These are phyloP conservation scores for Phytopythium boreale DNA, from an alignment of 352 stramenopile species.

Conservation along the genomic window DNA sequence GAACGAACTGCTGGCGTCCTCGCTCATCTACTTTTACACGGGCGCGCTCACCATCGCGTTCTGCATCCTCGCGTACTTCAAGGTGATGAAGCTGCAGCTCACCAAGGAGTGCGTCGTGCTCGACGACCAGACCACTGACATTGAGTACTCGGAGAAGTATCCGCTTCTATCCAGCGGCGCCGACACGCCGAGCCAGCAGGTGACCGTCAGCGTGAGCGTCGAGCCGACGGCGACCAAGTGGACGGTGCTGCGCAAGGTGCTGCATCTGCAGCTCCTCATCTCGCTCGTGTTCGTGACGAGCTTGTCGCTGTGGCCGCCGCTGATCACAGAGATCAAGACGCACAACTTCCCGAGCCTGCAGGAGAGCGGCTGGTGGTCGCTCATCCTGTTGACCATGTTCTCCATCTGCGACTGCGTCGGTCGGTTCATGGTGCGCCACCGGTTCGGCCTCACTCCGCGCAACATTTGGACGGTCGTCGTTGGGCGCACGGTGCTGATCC, in stretches of 20 bases:
- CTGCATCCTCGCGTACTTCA: conserved; percentile 77
- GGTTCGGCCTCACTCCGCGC: conserved; percentile 49
- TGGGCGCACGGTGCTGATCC: conserved; percentile 54
- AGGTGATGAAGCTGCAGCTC: conserved; percentile 50
- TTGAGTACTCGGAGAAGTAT: conserved; percentile 60
- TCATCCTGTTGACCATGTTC: conserved; percentile 80
- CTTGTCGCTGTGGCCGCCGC: conserved; percentile 71
- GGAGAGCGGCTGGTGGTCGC: conserved; percentile 73
- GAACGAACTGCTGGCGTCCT: conserved; percentile 57
- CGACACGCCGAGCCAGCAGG: conserved; percentile 5
- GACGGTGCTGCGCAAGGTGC: conserved; percentile 65
- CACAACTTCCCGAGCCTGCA: conserved; percentile 75
- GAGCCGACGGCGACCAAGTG: conserved; percentile 48
- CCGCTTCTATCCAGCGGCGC: conserved; percentile 26
- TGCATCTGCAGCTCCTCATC: conserved; percentile 62
- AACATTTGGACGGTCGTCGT: conserved; percentile 71
- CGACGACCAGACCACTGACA: conserved; percentile 20
- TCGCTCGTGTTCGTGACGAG: conserved; percentile 69
- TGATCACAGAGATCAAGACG: conserved; percentile 81
- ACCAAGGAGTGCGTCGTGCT: conserved; percentile 48
- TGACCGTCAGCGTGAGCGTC: background rate
- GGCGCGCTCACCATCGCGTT: conserved; percentile 74
- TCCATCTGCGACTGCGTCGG: conserved; percentile 67
- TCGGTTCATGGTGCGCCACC: conserved; percentile 68
- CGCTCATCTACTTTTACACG: conserved; percentile 83